Conservation (phyloP, 805 yeast genomes). For the Wickerhamiella occidentalis region DNA sequence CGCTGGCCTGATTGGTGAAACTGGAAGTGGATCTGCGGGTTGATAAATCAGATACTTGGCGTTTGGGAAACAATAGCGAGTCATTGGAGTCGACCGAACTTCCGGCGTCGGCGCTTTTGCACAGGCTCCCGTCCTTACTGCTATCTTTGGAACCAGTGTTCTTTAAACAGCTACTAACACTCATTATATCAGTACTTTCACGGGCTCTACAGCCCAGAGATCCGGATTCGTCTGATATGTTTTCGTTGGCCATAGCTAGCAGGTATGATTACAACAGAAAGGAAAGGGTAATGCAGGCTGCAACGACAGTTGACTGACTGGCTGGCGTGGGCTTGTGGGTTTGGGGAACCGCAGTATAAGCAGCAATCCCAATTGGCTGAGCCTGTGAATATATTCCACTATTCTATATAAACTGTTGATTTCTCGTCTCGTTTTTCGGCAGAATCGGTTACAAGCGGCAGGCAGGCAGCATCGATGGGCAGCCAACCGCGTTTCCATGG, state of each 20-base stretch:
- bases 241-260: constrained; percentile 1
- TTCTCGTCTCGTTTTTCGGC: too few species aligned
- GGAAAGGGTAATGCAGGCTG: neutral
- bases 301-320: neutral
- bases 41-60: constrained; percentile 5
- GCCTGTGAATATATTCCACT: too few species aligned
- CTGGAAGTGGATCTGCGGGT: constrained; percentile 9
- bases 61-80: constrained; percentile 12
- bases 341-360: neutral
- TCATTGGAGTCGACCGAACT: constrained; percentile 8
- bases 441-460: too few species aligned
- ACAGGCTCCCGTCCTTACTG: neutral
- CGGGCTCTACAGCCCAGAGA: neutral
- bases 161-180: neutral
- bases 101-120: neutral
- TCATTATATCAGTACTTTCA: neutral
- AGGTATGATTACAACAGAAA: neutral
- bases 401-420: too few species aligned
- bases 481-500: too few species aligned
- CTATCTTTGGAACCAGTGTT: neutral
- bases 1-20: constrained; percentile 13
- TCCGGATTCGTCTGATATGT: neutral
- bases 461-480: too few species aligned
- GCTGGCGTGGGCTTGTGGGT: neutral
- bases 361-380: too few species aligned